Base-by-base conservation (phyloP, 73 alveolate genomes). In the Paraurostyla sp. region DNA sequence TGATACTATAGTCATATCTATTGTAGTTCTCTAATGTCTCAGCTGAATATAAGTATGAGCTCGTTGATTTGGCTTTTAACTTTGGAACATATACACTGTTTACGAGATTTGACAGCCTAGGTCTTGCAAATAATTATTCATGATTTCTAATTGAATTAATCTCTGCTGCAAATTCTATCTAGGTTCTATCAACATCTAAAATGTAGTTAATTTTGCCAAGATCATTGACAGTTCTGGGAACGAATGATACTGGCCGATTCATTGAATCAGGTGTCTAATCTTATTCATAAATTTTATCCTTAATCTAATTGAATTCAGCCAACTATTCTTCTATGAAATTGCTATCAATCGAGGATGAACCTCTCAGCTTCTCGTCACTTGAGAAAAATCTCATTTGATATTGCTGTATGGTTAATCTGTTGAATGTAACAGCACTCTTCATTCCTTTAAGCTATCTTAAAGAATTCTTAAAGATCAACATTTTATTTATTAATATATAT, bases 41-140 rank as follows among this genome's bases (percentile, higher is more conserved):
- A 3, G 52, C 71, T 30, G 62, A 58, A 51, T 78, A 78, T 33
- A 78, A 32, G 49, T 54, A 50, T n/a, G 76, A 36, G 35, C 80
- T 43, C 18, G 52, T 51, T 23, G 57, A 16, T 54, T 78, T 78
- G 3, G 60, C 89, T 40, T 78, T 51, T 29, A 42, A 54, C 59
- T 78, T 78, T 25, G 89, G 80, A 11, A 78, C n/a, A 33, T 78
- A 78, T 20, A 78, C 50, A 0, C 23, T 25, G 36, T 52, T 32
- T 4, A 78, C 71, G 7, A 73, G 6, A 0, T n/a, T 7, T 11
- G 71, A 43, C n/a, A 73, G 69, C n/a, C 87, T 45, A 4, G 87
- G 45, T 33, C 59, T 73, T 3, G 87, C 42, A 50, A 73, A 73
- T 2, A 48, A 3, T 27, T 50, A 23, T 73, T 73, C 51, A 33